Evolutionary conservation across 139 green algal species (phyloP), one percentile per base, ranked within the genome.

Genomic region (Chlamydomonas incerta): DNA sequence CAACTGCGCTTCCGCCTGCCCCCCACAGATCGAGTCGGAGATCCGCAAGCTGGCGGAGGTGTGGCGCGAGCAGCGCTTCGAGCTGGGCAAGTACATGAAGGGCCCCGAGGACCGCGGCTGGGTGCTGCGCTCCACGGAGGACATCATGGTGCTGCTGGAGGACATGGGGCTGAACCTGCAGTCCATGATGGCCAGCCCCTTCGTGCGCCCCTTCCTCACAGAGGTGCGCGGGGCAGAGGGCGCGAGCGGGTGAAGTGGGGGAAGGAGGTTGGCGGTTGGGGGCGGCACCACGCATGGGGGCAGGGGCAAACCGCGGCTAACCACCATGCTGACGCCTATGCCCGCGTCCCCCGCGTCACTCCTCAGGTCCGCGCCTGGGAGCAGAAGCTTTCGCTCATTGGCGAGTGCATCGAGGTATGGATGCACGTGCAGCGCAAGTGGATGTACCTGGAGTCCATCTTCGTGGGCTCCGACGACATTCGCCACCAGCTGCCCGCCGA

Each of bases 391-490:
- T 94, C 90, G 15, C 90, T 97, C 13, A 95, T 98, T 68, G 90
- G 90, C 72, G 95, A 98, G 86, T 95, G 90, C 74, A 96, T 95
- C 41, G 94, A 97, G 85, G 90, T 96, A 68, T 82, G 86, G 35
- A 76, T 89, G 87, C 81, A 85, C 58, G 94, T 95, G 55, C 95
- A 98, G 87, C 90, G 93, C 71, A 96, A 95, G 87, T 98, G 95
- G 95, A 96, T 97, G 94, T 98, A 98, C 84, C 82, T 98, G n/a
- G 93, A 96, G 89, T 92, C 75, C 82, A 97, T 98, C 87, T 98
- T 98, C 87, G 87, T 94, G 67, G 93, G 94, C 47, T 93, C 84
- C 17, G 95, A 98, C 87, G 95, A 98, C 87, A 98, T 98, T 74
- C 88, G 94, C 4, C 89, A 95, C 46, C 95, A 98, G 88, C 95